Evolutionary conservation across 2,329 filamentous ascomycete genomes (phyloP).

Genomic region (Colletotrichum sp.): DNA sequence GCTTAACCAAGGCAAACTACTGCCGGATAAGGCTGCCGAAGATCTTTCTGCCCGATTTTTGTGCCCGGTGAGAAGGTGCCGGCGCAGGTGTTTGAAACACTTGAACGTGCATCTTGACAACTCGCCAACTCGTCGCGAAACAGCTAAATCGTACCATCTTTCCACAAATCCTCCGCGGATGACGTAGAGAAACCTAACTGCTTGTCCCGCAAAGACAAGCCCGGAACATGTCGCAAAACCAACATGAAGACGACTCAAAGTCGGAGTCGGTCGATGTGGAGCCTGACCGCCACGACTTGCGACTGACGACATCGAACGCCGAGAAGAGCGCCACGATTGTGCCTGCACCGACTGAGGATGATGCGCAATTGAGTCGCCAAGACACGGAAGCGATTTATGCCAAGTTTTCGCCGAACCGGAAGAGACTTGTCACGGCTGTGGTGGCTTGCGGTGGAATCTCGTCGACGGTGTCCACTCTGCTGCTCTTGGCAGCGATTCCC

Average conservation of each 20-base stretch:
- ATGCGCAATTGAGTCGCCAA: conserved; percentile 4
- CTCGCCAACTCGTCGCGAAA: not conserved
- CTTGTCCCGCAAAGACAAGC: not conserved
- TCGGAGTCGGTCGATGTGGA: not conserved
- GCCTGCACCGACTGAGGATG: not conserved
- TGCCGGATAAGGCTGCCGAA: not conserved
- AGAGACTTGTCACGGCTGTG: conserved; percentile 7
- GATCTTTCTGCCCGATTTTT: not conserved
- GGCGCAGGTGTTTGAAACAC: not conserved
- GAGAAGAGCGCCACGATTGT: conserved; percentile 3
- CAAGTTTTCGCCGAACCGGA: not conserved
- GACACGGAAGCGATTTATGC: conserved; percentile 13
- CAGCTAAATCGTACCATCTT: not conserved
- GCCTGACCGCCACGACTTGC: not conserved
- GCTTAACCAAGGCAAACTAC: not conserved
- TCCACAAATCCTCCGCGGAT: not conserved
- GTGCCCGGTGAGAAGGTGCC: not conserved
- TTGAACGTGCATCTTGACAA: not conserved
- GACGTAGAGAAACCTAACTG: not conserved
- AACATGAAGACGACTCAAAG: not conserved
- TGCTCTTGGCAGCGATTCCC: conserved; percentile 73
- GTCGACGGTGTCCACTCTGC: conserved; percentile 4
- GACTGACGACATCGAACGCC: conserved; percentile 8
- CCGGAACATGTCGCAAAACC: not conserved
- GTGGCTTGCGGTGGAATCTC: conserved; percentile 11